Conservation (phyloP, 129 eudicot genomes). For the Calendula officinalis region DNA sequence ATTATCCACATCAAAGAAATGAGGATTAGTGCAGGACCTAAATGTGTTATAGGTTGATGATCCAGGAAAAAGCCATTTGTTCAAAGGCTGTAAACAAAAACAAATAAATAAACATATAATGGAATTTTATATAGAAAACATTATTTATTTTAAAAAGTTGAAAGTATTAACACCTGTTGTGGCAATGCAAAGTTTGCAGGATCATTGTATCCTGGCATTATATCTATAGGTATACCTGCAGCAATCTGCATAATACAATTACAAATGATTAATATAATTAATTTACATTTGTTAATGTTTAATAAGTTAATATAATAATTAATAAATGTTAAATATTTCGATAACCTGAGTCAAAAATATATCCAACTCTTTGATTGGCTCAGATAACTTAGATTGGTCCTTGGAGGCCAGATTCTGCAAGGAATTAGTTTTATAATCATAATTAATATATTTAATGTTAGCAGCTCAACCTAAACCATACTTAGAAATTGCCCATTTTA, state of each 20-base stretch:
- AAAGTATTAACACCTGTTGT: conserved; percentile 62
- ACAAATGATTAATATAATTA: conserved; percentile 11
- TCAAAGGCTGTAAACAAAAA: conserved; percentile 56
- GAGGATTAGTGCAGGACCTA: conserved; percentile 89
- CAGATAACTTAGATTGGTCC: conserved; percentile 71
- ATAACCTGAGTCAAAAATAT: conserved; percentile 82
- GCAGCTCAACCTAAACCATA: background rate
- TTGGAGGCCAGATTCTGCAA: conserved; percentile 73
- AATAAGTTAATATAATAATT: background rate
- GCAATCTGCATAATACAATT: conserved; percentile 55
- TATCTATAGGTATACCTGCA: conserved; percentile 80
- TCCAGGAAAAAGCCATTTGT: conserved; percentile 95
- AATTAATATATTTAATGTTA: background rate
- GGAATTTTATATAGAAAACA: background rate
- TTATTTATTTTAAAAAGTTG: background rate
- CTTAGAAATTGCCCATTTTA: background rate
- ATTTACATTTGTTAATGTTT: background rate
- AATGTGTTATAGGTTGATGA: conserved; percentile 82
- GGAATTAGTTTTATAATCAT: background rate
- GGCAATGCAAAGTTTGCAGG: conserved; percentile 89
- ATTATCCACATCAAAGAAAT: conserved; percentile 79
- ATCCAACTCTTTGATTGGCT: conserved; percentile 90
- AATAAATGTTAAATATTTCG: background rate
- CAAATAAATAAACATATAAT: too few relatives aligned
- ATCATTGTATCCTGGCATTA: conserved; percentile 84